Evolutionary conservation across 2,329 filamentous ascomycete genomes (phyloP), one percentile per base, ranked within the genome.

Genomic region (Curvularia hawaiiensis): DNA sequence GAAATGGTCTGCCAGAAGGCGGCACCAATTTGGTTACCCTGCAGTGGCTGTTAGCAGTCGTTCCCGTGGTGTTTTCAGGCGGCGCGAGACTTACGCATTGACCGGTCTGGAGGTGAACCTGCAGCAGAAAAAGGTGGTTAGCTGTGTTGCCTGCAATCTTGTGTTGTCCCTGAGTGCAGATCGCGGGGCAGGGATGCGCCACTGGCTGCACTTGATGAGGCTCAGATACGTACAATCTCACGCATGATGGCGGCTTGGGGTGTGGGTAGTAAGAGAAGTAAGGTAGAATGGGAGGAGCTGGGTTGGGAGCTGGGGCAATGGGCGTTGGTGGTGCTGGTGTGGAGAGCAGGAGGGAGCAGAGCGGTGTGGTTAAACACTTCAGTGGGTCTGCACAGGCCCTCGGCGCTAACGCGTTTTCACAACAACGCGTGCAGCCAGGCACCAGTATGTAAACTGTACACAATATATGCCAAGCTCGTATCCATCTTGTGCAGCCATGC

Each of bases 11-110:
- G 82, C 90, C 95, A 99, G 88, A 99, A 99, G 83, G 95, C 95
- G 86, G 95, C 95, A 94, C 95, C 95, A 75, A 98, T 97, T 91
- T 99, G 95, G 90, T 99, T 99, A 88, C 95, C 95, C 94, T 97
- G 75, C 4, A 72, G 55, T 63, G 20, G 73, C 54, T 56, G 67
- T 78, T 56, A 77, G 74, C 55, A 50, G 45, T 59, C 58, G 58
- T 57, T 47, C 62, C 58, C 35, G 61, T 49, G 44, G 18, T 44
- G 44, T 33, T 28, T 28, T 43, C 26, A 41, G 44, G 49, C 58
- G 50, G 59, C 46, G 53, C 62, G 6, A 39, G 54, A 86, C 88
- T 84, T 88, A 97, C 94, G 86, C 95, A 98, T 89, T 99, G 95
- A 82, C 95, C 95, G 87, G 95, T 99, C 86, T 99, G 95, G 76